These are phyloP conservation scores for Azolla pinnata DNA, from an alignment of 75 land plant genomes.

Conservation along the genomic window DNA sequence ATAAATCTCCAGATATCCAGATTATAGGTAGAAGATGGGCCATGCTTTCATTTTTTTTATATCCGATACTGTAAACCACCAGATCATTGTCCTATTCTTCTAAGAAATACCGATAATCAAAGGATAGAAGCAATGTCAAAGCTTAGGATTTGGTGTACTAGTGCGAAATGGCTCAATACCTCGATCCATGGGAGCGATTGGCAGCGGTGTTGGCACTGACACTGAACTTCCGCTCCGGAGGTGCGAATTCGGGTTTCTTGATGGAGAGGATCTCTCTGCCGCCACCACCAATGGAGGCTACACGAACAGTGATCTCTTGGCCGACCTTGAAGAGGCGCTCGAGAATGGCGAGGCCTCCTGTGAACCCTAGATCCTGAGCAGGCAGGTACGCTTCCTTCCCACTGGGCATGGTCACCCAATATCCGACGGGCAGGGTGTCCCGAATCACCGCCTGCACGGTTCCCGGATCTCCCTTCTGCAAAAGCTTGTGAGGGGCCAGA, in stretches of 20 bases:
- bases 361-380: not conserved
- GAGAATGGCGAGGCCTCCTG: not conserved
- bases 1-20: no score
- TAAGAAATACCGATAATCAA: no score
- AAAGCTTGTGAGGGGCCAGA: not conserved
- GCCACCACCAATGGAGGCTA: conserved; percentile 1
- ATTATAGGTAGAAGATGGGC: no score
- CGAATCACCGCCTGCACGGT: not conserved
- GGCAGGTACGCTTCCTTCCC: conserved; percentile 1
- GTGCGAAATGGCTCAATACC: no score
- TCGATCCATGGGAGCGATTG: no score
- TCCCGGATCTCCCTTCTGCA: not conserved
- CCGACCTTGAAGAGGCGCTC: not conserved
- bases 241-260: not conserved
- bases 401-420: not conserved
- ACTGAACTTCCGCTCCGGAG: not conserved
- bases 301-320: not conserved
- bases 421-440: not conserved
- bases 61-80: no score
- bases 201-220: no score
- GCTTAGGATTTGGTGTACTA: no score
- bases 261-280: conserved; percentile 2
- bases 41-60: no score
- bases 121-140: no score
- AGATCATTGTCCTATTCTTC: no score